Percentiles rank a stretch among this genome's conserved stretches.
phyloP scores from a whole-genome alignment of 2,329 filamentous ascomycete genomes.

The Cladophialophora psammophila region DNA sequence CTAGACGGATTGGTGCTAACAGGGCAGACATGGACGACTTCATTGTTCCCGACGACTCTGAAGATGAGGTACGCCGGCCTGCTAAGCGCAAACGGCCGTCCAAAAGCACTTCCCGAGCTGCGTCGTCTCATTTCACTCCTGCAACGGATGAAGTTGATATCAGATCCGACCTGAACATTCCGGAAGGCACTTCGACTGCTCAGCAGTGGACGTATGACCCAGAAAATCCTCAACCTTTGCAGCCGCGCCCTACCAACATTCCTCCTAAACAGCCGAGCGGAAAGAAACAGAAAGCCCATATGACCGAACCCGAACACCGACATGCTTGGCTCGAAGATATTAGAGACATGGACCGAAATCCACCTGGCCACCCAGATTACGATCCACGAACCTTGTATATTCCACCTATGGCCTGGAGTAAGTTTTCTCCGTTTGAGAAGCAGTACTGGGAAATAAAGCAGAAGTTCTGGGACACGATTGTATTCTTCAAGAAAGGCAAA shows the following conservation, averaged over 20 bases:
- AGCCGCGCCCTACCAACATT: slow-evolving; percentile 54
- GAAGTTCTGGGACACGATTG: slow-evolving; percentile 95
- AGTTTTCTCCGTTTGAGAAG: slow-evolving; percentile 93
- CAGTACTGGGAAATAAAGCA: slow-evolving; percentile 99
- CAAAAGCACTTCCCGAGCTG: slow-evolving; percentile 45
- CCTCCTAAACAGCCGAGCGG: slow-evolving; percentile 47
- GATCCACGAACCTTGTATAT: slow-evolving; percentile 92
- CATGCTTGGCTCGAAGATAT: slow-evolving; percentile 91
- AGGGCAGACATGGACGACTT: slow-evolving; percentile 81
- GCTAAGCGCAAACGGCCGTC: slow-evolving; percentile 74
- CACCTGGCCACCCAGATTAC: slow-evolving; percentile 81
- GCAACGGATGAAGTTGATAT: slow-evolving; percentile 50
- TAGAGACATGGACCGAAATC: slow-evolving; percentile 81
- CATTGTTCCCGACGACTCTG: slow-evolving; percentile 84
- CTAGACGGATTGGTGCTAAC: not conserved
- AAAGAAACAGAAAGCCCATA: slow-evolving; percentile 72
- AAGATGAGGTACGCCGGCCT: slow-evolving; percentile 67
- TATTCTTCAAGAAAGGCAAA: slow-evolving; percentile 99
- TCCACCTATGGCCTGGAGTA: slow-evolving; percentile 77
- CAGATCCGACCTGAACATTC: slow-evolving; percentile 63
- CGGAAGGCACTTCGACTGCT: slow-evolving; percentile 70
- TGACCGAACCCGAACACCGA: slow-evolving; percentile 81
- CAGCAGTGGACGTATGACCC: slow-evolving; percentile 82
- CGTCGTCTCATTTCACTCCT: slow-evolving; percentile 54
- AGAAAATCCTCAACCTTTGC: slow-evolving; percentile 60